These are phyloP conservation scores for Calonectria fujianensis DNA, from an alignment of 2,329 filamentous ascomycete genomes.

Conservation along the genomic window DNA sequence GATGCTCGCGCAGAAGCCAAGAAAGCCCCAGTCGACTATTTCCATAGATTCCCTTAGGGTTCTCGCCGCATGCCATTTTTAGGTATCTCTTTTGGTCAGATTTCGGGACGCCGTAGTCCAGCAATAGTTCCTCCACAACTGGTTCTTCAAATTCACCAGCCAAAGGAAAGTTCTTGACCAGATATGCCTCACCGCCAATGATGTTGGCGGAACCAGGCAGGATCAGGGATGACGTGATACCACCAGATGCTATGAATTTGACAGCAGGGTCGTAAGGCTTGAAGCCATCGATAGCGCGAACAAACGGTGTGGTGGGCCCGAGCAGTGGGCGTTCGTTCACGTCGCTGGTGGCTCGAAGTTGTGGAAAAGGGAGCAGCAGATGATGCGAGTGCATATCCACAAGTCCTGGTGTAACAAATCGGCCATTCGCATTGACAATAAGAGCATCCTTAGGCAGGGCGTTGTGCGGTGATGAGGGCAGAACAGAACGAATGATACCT, in stretches of 20 bases:
- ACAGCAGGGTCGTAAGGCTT: conserved; percentile 27
- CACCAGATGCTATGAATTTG: conserved; percentile 54
- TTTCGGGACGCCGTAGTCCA: conserved; percentile 62
- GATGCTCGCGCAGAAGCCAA: conserved; percentile 62
- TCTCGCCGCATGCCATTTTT: conserved; percentile 69
- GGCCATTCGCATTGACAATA: background rate
- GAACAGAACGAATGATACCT: conserved; percentile 8
- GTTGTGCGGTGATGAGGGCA: background rate
- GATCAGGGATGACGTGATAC: conserved; percentile 67
- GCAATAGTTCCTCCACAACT: conserved; percentile 64
- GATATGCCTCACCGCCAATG: conserved; percentile 66
- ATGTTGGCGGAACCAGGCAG: conserved; percentile 66
- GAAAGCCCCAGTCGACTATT: conserved; percentile 64
- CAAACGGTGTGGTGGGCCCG: conserved; percentile 18
- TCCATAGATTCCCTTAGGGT: conserved; percentile 62
- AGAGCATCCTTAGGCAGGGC: background rate
- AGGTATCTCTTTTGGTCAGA: conserved; percentile 61
- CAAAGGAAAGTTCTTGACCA: conserved; percentile 63
- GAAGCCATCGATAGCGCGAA: conserved; percentile 29
- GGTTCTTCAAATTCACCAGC: conserved; percentile 60
- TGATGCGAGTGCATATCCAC: conserved; percentile 35
- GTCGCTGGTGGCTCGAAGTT: conserved; percentile 5
- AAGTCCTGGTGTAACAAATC: conserved; percentile 29
- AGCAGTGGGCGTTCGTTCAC: conserved; percentile 20
- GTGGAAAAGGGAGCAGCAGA: conserved; percentile 2